Evolutionary conservation across 495 filamentous ascomycete genomes (phyloP).

Genomic region (Sabuloglossum arenarium): DNA sequence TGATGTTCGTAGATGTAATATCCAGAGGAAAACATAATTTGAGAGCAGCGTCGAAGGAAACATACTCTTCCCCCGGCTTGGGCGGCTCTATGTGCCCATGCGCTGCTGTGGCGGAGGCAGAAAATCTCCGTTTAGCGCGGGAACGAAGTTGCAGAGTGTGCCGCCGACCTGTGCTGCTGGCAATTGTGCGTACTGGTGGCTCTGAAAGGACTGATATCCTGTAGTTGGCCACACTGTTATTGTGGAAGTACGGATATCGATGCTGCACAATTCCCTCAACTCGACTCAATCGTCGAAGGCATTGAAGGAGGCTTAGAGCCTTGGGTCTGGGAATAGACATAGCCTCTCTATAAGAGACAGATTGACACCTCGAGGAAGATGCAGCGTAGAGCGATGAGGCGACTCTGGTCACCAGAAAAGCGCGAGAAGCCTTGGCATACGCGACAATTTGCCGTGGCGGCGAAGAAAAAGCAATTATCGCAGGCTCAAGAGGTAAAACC

Average conservation of each 20-base stretch:
- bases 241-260: neutral
- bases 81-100: constrained; percentile 73
- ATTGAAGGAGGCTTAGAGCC: neutral
- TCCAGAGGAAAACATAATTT: neutral
- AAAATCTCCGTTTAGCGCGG: constrained; percentile 34
- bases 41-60: constrained; percentile 3
- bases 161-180: neutral
- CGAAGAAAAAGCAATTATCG: neutral
- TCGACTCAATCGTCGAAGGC: neutral
- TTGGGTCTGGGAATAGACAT: neutral
- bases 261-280: neutral
- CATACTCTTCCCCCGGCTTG: constrained; percentile 87
- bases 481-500: no score
- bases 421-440: no score
- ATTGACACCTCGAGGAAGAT: neutral
- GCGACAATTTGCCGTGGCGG: no score
- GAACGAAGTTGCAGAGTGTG: neutral
- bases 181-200: neutral
- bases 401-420: neutral
- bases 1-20: neutral
- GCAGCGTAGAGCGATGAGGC: neutral
- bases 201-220: neutral
- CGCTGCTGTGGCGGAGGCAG: constrained; percentile 30
- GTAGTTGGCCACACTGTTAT: neutral
- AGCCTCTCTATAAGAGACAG: neutral